Percentiles rank a stretch among this genome's conserved stretches.
These are phyloP conservation scores for Candida orba DNA, from an alignment of 805 yeast species.

Conservation along the genomic window DNA sequence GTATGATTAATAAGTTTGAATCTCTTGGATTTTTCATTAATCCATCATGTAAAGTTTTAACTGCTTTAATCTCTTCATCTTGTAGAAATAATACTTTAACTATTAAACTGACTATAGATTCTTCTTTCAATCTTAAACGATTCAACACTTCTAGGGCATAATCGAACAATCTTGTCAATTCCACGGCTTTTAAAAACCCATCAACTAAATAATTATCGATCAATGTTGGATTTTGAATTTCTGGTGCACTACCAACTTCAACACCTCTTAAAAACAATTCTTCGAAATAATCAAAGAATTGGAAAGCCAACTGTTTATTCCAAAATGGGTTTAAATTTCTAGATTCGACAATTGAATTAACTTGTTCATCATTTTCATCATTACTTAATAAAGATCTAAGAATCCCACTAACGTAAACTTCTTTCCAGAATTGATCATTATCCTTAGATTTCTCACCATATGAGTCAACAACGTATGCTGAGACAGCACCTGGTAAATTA, in stretches of 20 bases:
- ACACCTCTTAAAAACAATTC: slow-evolving; percentile 59
- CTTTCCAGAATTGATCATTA: slow-evolving; percentile 44
- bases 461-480: slow-evolving; percentile 37
- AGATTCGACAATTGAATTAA: slow-evolving; percentile 68
- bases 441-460: slow-evolving; percentile 49
- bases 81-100: slow-evolving; percentile 46
- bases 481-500: slow-evolving; percentile 69
- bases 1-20: slow-evolving; percentile 45
- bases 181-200: slow-evolving; percentile 57
- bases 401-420: slow-evolving; percentile 52
- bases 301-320: slow-evolving; percentile 37
- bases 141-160: slow-evolving; percentile 53
- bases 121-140: slow-evolving; percentile 44
- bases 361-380: slow-evolving; percentile 74
- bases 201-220: slow-evolving; percentile 67
- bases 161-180: slow-evolving; percentile 58
- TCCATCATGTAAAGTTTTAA: slow-evolving; percentile 45
- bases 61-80: slow-evolving; percentile 55
- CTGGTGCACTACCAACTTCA: slow-evolving; percentile 58
- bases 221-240: slow-evolving; percentile 59
- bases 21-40: slow-evolving; percentile 44
- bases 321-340: slow-evolving; percentile 74
- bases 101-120: slow-evolving; percentile 49
- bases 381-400: slow-evolving; percentile 62
- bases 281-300: slow-evolving; percentile 61